These are phyloP conservation scores for Groenewaldozyma sp. DNA, from an alignment of 1,139 yeast genomes.

Conservation along the genomic window DNA sequence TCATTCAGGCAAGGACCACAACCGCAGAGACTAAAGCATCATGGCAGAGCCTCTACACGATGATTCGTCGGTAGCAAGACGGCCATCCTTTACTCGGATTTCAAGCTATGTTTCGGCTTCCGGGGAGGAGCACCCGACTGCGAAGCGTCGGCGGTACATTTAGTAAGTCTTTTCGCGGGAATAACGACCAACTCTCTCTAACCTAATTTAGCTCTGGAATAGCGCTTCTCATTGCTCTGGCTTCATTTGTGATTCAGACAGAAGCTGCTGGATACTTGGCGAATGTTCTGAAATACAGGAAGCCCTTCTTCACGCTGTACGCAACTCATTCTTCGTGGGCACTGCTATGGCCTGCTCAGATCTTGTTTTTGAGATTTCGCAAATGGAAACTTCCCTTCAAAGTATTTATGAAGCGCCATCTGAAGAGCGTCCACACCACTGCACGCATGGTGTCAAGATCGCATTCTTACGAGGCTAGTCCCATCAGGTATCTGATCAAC, in stretches of 20 bases:
- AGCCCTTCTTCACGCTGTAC: slow-evolving; percentile 59
- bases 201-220: slow-evolving; percentile 35
- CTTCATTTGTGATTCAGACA: slow-evolving; percentile 67
- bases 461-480: slow-evolving; percentile 34
- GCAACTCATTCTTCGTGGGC: slow-evolving; percentile 80
- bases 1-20: no score
- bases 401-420: slow-evolving; percentile 39
- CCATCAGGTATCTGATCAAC: slow-evolving; percentile 38
- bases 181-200: no score
- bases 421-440: slow-evolving; percentile 44
- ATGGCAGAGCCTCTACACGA: no score
- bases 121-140: slow-evolving; percentile 1
- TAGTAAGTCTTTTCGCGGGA: slow-evolving; percentile 2
- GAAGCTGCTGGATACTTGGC: slow-evolving; percentile 72
- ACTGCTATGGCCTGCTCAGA: slow-evolving; percentile 64
- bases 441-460: slow-evolving; percentile 36
- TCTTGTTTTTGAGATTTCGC: slow-evolving; percentile 31
- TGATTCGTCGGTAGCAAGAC: no score
- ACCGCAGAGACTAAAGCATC: no score
- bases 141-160: background rate
- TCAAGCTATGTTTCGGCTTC: no score
- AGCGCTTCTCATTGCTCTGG: slow-evolving; percentile 51
- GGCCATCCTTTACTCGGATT: no score
- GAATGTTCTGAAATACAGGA: slow-evolving; percentile 44
- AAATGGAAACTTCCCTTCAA: slow-evolving; percentile 27